These are phyloP conservation scores for Pichia sp. DNA, from an alignment of 1,139 yeast species.

Conservation along the genomic window DNA sequence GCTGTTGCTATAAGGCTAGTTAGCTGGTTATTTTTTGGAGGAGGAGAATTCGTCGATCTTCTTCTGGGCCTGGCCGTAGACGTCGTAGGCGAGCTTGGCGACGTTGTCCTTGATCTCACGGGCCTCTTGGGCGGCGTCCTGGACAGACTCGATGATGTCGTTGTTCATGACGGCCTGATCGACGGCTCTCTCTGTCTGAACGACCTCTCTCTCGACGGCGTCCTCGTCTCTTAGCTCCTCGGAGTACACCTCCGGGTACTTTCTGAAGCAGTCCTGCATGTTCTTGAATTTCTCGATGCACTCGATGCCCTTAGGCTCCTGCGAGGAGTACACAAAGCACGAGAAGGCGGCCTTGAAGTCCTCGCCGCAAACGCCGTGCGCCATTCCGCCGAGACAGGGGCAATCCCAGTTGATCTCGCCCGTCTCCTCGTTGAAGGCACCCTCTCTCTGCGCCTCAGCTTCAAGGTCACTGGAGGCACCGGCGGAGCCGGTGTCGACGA, in stretches of 20 bases:
- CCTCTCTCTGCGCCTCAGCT: slow-evolving; percentile 27
- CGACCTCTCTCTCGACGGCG: slow-evolving; percentile 29
- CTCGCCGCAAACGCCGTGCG: slow-evolving; percentile 97
- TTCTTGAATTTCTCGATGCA: slow-evolving; percentile 87
- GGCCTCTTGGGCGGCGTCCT: slow-evolving; percentile 27
- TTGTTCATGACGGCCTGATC: slow-evolving; percentile 22
- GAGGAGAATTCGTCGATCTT: slow-evolving; percentile 19
- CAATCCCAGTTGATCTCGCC: slow-evolving; percentile 99
- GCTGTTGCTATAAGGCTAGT: too few species aligned
- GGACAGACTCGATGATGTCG: slow-evolving; percentile 21
- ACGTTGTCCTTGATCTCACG: slow-evolving; percentile 19
- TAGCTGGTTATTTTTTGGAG: background rate
- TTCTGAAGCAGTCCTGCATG: slow-evolving; percentile 94
- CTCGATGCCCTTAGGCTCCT: slow-evolving; percentile 96
- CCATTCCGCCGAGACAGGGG: slow-evolving; percentile 99
- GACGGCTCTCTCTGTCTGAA: slow-evolving; percentile 17
- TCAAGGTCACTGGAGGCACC: slow-evolving; percentile 14
- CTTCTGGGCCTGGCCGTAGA: slow-evolving; percentile 21
- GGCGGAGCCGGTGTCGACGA: slow-evolving; percentile 10
- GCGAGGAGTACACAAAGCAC: slow-evolving; percentile 90
- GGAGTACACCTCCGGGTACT: slow-evolving; percentile 89
- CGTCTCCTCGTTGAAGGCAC: slow-evolving; percentile 91
- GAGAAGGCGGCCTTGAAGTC: slow-evolving; percentile 95
- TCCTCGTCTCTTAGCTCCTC: slow-evolving; percentile 85
- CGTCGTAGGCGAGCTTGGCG: slow-evolving; percentile 14